Percentiles rank a stretch among this genome's conserved stretches.
phyloP scores from a whole-genome alignment of 2,329 filamentous ascomycete species.

The Microdochium paspali region DNA sequence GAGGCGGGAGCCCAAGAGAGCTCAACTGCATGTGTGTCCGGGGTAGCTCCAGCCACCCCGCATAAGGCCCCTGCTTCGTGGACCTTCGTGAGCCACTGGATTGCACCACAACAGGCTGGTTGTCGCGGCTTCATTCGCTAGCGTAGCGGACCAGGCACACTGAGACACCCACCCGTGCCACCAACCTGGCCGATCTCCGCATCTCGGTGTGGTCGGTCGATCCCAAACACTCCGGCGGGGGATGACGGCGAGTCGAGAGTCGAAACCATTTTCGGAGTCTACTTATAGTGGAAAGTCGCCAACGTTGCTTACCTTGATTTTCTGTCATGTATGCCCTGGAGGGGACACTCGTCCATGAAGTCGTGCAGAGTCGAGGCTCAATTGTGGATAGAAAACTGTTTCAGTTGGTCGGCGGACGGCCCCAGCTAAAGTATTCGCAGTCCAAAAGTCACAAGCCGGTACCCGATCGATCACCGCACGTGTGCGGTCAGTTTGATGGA shows the following conservation, averaged over 20 bases:
- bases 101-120: neutral
- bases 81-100: neutral
- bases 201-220: neutral
- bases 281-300: neutral
- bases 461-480: too few relatives aligned
- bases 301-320: neutral
- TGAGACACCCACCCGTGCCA: neutral
- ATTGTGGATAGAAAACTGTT: neutral
- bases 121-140: too few relatives aligned
- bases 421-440: too few relatives aligned
- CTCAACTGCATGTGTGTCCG: neutral
- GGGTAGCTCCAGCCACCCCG: constrained; percentile 1
- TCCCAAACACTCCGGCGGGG: neutral
- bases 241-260: neutral
- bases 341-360: neutral
- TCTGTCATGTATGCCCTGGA: neutral
- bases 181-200: neutral
- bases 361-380: neutral
- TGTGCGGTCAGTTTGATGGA: too few relatives aligned
- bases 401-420: too few relatives aligned
- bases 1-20: neutral
- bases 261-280: neutral
- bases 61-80: neutral
- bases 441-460: too few relatives aligned
- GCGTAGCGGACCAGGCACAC: neutral